Base-by-base conservation (phyloP, 345 rosid genomes). In the Eucalyptus polyanthemos region DNA sequence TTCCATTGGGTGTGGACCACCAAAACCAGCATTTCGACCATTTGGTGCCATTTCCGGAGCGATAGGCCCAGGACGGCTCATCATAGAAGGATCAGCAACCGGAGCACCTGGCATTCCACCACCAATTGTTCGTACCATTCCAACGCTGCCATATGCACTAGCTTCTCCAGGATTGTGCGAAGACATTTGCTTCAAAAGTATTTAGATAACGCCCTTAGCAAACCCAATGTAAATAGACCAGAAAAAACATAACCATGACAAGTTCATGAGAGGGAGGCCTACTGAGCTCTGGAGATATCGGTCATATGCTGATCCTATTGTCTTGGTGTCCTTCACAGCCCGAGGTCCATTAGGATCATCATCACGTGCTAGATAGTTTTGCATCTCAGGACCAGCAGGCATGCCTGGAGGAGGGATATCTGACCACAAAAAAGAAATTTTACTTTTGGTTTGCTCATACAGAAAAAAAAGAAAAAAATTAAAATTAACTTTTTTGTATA, bases 291-390 rank as follows among this genome's bases (percentile, higher is more conserved):
- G 96, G 65, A 96, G 96, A 91, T 95, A 96, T 8, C 93, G 95
- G 54, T 97, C 99, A 91, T 96, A 97, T 89, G 97, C 98, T 58
- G 98, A 96, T 29, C 93, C 95, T 89, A 96, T 95, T 8, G 95
- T 90, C 91, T 96, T 95, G 6, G 97, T 95, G 91, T 97, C 98
- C 93, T 92, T 95, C 87, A 97, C 91, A 62, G 93, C 88, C 87
- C 89, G 94, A 49, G 80, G 89, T 44, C 93, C 92, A 85, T 87
- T 91, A 25, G 88, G 92, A 89, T 95, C 99, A 93, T 93, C 98
- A 56, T 95, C 97, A n/a, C 93, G 93, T 14, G 93, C 90, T 37
- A 88, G 92, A 91, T 95, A 94, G 89, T 91, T 89, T 89, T 91
- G 96, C 88, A 93, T 88, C 80, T 96, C 97, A 76, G 91, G 92